Conservation (phyloP, 2,329 filamentous ascomycete species). For the Setomelanomma holmii region DNA sequence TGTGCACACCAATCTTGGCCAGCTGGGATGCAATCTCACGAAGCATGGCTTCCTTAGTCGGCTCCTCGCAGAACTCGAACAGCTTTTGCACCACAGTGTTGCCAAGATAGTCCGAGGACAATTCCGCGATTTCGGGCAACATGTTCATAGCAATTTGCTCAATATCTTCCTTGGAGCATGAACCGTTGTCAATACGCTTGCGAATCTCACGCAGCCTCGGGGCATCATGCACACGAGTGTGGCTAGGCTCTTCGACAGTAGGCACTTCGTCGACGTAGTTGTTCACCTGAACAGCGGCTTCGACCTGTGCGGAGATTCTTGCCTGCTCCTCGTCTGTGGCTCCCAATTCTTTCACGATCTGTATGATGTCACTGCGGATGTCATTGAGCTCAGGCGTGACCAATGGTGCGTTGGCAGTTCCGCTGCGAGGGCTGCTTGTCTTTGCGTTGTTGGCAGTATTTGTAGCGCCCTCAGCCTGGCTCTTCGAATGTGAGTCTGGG, state of each 20-base stretch:
- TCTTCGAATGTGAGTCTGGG: constrained; percentile 77
- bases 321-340: constrained; percentile 78
- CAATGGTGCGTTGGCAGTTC: constrained; percentile 61
- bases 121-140: constrained; percentile 94
- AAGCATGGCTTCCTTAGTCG: constrained; percentile 90
- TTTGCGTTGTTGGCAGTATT: constrained; percentile 45
- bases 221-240: constrained; percentile 89
- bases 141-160: constrained; percentile 92
- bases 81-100: constrained; percentile 99
- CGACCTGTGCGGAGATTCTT: constrained; percentile 75
- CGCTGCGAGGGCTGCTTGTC: constrained; percentile 48
- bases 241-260: constrained; percentile 84
- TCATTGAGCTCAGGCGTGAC: constrained; percentile 77
- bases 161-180: constrained; percentile 83
- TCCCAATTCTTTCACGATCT: constrained; percentile 88
- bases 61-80: constrained; percentile 94
- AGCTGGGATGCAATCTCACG: constrained; percentile 86
- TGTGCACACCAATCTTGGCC: constrained; percentile 96
- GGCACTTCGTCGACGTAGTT: constrained; percentile 83
- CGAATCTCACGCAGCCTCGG: constrained; percentile 94
- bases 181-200: constrained; percentile 96
- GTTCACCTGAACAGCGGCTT: constrained; percentile 77
- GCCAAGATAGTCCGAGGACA: constrained; percentile 93
- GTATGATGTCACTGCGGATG: constrained; percentile 80
- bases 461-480: constrained; percentile 51